Evolutionary conservation across 495 filamentous ascomycete genomes (phyloP).

Genomic region (Neurospora sp.): DNA sequence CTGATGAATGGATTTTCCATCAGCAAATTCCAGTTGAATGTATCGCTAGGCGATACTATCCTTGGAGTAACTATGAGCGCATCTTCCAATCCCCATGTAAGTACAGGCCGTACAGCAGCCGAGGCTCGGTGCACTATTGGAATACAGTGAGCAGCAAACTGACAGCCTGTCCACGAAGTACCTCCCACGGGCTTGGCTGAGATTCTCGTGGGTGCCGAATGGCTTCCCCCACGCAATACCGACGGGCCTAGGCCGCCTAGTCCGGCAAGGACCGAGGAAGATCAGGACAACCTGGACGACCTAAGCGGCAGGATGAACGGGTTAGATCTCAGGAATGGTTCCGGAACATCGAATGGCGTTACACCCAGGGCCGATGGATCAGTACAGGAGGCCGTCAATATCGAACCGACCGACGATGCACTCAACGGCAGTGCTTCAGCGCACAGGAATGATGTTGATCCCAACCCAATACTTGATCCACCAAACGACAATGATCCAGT

Average conservation of each 20-base stretch:
- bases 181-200: neutral
- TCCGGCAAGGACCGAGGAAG: neutral
- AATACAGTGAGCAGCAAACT: neutral
- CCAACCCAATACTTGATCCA: neutral
- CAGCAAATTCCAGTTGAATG: neutral
- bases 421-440: neutral
- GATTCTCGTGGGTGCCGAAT: neutral
- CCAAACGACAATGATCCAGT: neutral
- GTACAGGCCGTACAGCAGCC: neutral
- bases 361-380: neutral
- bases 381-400: neutral
- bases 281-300: neutral
- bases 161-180: neutral
- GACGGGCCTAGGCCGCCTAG: neutral
- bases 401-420: neutral
- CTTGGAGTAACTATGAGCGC: neutral
- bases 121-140: neutral
- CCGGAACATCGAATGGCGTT: fast-evolving
- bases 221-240: neutral
- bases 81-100: neutral
- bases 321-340: neutral
- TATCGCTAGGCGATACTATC: neutral
- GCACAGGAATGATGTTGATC: neutral
- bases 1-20: neutral
- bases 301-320: neutral